These are phyloP conservation scores for Amorphotheca resinae DNA, from an alignment of 495 filamentous ascomycete species.

Conservation along the genomic window DNA sequence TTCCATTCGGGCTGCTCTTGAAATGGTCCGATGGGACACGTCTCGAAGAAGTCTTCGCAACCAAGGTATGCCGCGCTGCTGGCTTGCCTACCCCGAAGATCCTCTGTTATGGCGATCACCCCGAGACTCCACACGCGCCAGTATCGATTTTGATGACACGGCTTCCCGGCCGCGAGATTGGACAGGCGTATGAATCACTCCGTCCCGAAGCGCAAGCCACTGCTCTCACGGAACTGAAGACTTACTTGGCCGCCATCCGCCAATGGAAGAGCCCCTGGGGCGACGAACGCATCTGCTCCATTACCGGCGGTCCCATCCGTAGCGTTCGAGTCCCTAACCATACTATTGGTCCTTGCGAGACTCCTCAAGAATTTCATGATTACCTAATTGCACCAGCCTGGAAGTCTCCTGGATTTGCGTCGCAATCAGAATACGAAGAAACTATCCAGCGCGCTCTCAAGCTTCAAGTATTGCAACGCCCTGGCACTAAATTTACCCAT, in stretches of 20 bases:
- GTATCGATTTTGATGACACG: conserved; percentile 29
- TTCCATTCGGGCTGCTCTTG: conserved; percentile 25
- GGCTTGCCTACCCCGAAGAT: conserved; percentile 30
- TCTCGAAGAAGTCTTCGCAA: conserved; percentile 30
- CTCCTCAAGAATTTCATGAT: conserved; percentile 11
- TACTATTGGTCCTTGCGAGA: conserved; percentile 10
- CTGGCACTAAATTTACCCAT: too few species aligned
- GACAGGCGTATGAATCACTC: conserved; percentile 20
- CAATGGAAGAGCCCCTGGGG: conserved; percentile 18
- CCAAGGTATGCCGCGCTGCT: conserved; percentile 26
- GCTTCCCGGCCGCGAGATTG: conserved; percentile 23
- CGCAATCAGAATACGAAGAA: too few species aligned
- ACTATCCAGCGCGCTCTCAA: too few species aligned
- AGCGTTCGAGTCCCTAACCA: conserved; percentile 9
- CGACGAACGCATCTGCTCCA: conserved; percentile 4
- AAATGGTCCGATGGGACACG: conserved; percentile 33
- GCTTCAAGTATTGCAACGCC: too few species aligned
- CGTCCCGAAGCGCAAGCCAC: conserved; percentile 17
- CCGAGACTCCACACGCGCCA: conserved; percentile 23
- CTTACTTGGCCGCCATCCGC: conserved; percentile 17
- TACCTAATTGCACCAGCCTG: too few species aligned
- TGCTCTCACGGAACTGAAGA: conserved; percentile 17
- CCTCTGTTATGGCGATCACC: conserved; percentile 30
- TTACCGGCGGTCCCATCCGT: conserved; percentile 7
- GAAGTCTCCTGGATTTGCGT: too few species aligned